Evolutionary conservation across 1,284 basidiomycete species (phyloP), one percentile per base, ranked within the genome.

Genomic region (Puccinia horiana): DNA sequence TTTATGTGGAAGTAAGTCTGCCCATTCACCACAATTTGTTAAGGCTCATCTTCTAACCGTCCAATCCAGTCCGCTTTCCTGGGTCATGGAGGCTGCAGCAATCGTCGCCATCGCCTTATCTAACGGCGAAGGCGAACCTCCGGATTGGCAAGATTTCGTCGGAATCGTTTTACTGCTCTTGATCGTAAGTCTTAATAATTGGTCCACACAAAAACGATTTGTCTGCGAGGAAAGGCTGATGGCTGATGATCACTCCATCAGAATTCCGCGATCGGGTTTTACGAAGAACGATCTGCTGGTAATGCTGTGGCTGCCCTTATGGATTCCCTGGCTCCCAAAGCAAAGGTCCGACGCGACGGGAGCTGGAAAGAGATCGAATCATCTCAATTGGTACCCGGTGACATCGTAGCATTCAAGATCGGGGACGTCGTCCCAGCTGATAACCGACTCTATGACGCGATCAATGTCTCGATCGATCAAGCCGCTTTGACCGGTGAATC

Each of bases 51-150:
- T 69, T 18, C 32, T 35, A 14, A 12, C 63, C 23, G 56, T 6
- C 49, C 26, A 42, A 6, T 12, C 9, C 29, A 81, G 70, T 49
- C 95, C 95, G 75, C 90, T 98, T 32, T 97, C 95, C 52, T 98
- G 96, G 95, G 96, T 98, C 89, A 99, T 98, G 96, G 96, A 99
- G 88, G 95, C 93, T 85, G 96, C 96, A 78, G 95, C 96, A 73
- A 90, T 98, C 74, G 96, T 98, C 87, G 95, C 96, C 83, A 98
- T 98, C 87, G 96, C 91, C 67, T 91, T 98, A 58, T 97, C 96
- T 84, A 98, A 98, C 88, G 95, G 96, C 88, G 92, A 91, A 85
- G 89, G 90, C 84, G 89, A 90, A 84, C 91, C 96, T 73, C 96
- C 96, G 58, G 95, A 98, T 87, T 98, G 96, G 96, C 90, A 93